Base-by-base conservation (phyloP, 208 protist species). In the Balamuthia mandrillaris region DNA sequence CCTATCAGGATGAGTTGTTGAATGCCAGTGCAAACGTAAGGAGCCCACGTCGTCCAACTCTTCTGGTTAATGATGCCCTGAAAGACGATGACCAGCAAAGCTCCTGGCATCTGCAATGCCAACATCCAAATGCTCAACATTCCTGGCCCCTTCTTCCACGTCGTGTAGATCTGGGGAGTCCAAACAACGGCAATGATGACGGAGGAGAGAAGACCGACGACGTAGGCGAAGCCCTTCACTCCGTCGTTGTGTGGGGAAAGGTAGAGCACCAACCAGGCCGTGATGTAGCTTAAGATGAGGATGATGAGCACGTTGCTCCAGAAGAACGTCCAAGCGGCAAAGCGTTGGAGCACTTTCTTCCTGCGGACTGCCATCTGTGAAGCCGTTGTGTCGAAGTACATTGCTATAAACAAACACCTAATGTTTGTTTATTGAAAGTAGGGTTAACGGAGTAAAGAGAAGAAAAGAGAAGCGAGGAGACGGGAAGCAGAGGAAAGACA, bases 151-250 rank as follows among this genome's bases (percentile, higher is more conserved):
- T 10, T 41, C 27, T n/a, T 27, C 7, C 5, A 79, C 27, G 70
- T 79, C 0, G n/a, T 58, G 31, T 79, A 79, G 31, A 79, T 79
- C 47, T 79, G 70, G 9, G 70, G 70, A 31, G 58, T 31, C 70
- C 70, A 79, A 18, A 79, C 70, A 49, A 79, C 52, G n/a, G 12
- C 45, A 49, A 79, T 79, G 70, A 79, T 60, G 47, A 79, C 16
- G 3, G 70, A 79, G 10, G 70, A 79, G 27, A 58, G 52, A 14
- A 79, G 45, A 10, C 70, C 70, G 31, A 79, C 31, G 21, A 49
- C 45, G 29, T 79, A 54, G 9, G 70, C 70, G 31, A 60, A 79
- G 18, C 70, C 70, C 18, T 10, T 79, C 31, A n/a, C n/a, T 79
- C 52, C 2, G 45, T 42, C 70, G 52, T 42, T 31, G 16, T 21